Evolutionary conservation across 2,329 filamentous ascomycete species (phyloP), one percentile per base, ranked within the genome.

Genomic region (Atkinsonella hypoxylon): DNA sequence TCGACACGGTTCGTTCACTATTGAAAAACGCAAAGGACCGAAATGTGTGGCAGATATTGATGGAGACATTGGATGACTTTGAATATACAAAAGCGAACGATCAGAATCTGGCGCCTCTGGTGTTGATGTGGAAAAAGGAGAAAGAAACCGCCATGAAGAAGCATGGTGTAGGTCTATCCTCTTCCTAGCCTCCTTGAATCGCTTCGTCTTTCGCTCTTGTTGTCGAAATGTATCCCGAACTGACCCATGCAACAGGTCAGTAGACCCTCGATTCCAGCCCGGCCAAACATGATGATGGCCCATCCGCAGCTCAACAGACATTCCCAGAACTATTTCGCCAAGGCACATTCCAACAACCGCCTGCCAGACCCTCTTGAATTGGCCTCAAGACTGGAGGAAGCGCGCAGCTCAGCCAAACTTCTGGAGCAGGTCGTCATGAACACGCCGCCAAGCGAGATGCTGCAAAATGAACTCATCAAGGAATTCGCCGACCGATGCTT

Each of bases 351-450:
- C 55, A 74, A 69, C 52, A 67, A 66, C 26, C 69, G 66, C 38
- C 67, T 81, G 10, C 93, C 93, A 0, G 68, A 80, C 18, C 81
- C 88, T 0, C 73, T 80, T 12, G 91, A 97, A 70, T 77, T 98
- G 13, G 81, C 82, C 0, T 84, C 83, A 52, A 81, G 93, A 43
- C 79, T 98, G 39, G 87, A 95, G 64, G 93, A 98, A 70, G 90
- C 91, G 9, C 81, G 81, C 55, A 95, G 89, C 2, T 94, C 89
- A 3, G 90, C 91, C 7, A 91, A 90, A 65, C 80, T 98, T 5
- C 79, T 98, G n/a, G 79, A 88, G 48, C 91, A 98, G 67, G 83
- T 96, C 7, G 82, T 95, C 17, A 87, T 91, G 67, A 90, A 87
- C 51, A 95, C 90, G 0, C 81, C 89, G 0, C 75, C 85, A 0